A percentile compares a stretch with the other conserved stretches of the same genome.
These are phyloP conservation scores for Umbilicus rupestris DNA, from an alignment of 164 flowering plant species.

Conservation along the genomic window DNA sequence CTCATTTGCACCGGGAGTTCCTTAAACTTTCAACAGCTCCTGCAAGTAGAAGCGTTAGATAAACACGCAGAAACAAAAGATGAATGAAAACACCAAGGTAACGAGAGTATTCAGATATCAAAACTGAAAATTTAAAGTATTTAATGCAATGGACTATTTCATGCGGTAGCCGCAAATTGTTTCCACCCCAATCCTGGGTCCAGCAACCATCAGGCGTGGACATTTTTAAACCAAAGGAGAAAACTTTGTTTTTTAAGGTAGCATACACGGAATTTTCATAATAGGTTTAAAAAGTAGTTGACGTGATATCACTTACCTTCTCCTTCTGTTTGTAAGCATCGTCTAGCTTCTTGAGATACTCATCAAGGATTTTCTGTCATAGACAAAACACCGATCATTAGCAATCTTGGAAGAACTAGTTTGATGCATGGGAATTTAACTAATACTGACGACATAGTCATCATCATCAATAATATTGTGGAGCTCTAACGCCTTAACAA, in stretches of 20 bases:
- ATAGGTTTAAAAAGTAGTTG: too few species aligned
- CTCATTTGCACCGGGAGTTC: background rate
- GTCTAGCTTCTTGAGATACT: slow-evolving; percentile 89
- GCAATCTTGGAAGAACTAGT: background rate
- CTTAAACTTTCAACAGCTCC: slow-evolving; percentile 39
- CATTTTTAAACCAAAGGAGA: background rate
- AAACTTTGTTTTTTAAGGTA: background rate
- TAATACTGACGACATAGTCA: background rate
- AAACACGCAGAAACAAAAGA: background rate
- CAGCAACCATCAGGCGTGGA: background rate
- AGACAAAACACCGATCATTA: background rate
- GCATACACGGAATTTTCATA: too few species aligned
- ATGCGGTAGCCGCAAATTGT: background rate
- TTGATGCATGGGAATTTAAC: background rate
- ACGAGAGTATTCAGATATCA: too few species aligned
- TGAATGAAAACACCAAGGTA: background rate
- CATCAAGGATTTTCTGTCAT: slow-evolving; percentile 76
- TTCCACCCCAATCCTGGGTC: background rate
- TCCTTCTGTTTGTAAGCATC: slow-evolving; percentile 73
- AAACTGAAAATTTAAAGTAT: too few species aligned
- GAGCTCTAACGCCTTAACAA: background rate
- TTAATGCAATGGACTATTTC: background rate
- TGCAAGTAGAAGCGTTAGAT: slow-evolving; percentile 15
- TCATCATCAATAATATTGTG: background rate
- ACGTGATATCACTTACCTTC: slow-evolving; percentile 42